These are phyloP conservation scores for Penicillium paxilli DNA, from an alignment of 495 filamentous ascomycete species.

Conservation along the genomic window DNA sequence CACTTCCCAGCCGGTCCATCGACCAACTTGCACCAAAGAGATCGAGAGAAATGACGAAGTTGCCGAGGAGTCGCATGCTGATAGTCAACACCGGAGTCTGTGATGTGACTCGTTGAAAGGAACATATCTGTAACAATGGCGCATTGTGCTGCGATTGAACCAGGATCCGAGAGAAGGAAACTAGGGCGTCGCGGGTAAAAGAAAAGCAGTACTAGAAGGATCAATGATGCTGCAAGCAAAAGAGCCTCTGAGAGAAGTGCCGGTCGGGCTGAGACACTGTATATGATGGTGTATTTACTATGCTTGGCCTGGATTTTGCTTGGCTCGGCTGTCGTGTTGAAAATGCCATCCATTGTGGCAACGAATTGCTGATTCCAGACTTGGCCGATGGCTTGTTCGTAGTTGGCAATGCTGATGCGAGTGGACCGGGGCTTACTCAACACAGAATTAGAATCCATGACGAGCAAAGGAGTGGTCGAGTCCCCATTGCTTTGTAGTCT, in stretches of 20 bases:
- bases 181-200: conserved; percentile 12
- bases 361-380: conserved; percentile 25
- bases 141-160: conserved; percentile 24
- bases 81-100: conserved; percentile 5
- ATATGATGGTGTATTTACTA: background rate
- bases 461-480: background rate
- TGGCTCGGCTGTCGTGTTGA: conserved; percentile 9
- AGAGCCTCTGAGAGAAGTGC: conserved; percentile 17
- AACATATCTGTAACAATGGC: conserved; percentile 13
- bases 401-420: background rate
- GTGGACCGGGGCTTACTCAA: background rate
- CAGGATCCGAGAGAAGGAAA: conserved; percentile 15
- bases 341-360: conserved; percentile 17
- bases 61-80: conserved; percentile 18
- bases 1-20: background rate
- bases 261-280: conserved; percentile 9
- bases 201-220: background rate
- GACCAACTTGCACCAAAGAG: conserved; percentile 18
- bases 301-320: conserved; percentile 3
- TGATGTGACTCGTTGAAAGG: background rate
- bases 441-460: background rate
- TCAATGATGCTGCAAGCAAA: background rate
- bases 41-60: conserved; percentile 19
- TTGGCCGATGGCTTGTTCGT: conserved; percentile 2
- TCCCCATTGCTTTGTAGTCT: background rate